phyloP scores from a whole-genome alignment of 2,329 filamentous ascomycete species.

The Aspergillus pseudoviridinutans region DNA sequence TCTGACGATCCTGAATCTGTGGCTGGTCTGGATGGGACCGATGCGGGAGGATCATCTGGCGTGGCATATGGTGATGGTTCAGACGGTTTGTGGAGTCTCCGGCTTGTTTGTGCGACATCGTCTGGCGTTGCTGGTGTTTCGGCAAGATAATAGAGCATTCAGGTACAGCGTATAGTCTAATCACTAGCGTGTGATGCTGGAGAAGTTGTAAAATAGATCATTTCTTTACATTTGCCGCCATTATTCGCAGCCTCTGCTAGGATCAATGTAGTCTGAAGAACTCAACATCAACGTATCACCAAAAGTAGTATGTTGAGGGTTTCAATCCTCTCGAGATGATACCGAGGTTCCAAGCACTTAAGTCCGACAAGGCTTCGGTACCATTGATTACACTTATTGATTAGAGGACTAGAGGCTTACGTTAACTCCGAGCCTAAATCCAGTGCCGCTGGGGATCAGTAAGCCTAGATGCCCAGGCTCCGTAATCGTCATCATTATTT shows the following conservation, averaged over 20 bases:
- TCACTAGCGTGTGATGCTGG: neutral
- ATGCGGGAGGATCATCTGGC: conserved; percentile 82
- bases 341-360: too few relatives aligned
- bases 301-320: too few relatives aligned
- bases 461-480: neutral
- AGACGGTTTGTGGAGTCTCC: conserved; percentile 69
- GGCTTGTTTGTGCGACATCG: conserved; percentile 83
- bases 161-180: conserved; percentile 8
- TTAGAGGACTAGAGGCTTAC: neutral
- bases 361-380: too few relatives aligned
- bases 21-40: conserved; percentile 92
- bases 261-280: neutral
- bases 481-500: neutral
- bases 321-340: neutral
- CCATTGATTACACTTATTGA: too few relatives aligned
- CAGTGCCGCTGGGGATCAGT: neutral
- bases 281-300: too few relatives aligned
- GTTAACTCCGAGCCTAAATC: neutral
- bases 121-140: conserved; percentile 83
- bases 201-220: neutral
- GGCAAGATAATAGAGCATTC: conserved; percentile 67
- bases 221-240: neutral
- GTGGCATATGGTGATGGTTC: conserved; percentile 73
- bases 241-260: neutral
- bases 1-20: conserved; percentile 89